A percentile compares a stretch with the other conserved stretches of the same genome.
These are phyloP conservation scores for Torulaspora franciscae DNA, from an alignment of 805 yeast genomes.

Conservation along the genomic window DNA sequence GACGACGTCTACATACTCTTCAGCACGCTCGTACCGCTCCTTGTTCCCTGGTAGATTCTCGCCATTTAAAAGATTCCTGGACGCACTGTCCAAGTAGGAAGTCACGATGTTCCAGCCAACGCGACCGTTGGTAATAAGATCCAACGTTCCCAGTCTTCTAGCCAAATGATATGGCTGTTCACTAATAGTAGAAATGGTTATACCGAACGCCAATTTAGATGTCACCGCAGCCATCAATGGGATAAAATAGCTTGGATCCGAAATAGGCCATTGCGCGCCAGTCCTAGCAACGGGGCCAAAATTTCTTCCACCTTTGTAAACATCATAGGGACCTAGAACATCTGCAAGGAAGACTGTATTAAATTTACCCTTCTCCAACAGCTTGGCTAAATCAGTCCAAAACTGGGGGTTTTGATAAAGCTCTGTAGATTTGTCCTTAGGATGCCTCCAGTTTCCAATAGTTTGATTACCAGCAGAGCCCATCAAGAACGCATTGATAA, in stretches of 20 bases:
- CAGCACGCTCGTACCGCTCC: conserved; percentile 40
- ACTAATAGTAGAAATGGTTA: conserved; percentile 42
- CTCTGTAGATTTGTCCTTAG: conserved; percentile 10
- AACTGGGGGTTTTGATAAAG: conserved; percentile 31
- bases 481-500: conserved; percentile 40
- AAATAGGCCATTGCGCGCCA: conserved; percentile 38
- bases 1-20: conserved; percentile 40
- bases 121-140: conserved; percentile 41
- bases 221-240: conserved; percentile 44
- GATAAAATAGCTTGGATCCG: conserved; percentile 39
- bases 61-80: conserved; percentile 39
- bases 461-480: conserved; percentile 27
- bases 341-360: conserved; percentile 40
- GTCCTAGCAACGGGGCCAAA: conserved; percentile 36
- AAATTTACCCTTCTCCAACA: conserved; percentile 38
- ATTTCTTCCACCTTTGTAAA: conserved; percentile 40
- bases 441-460: conserved; percentile 19
- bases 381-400: conserved; percentile 38
- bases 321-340: conserved; percentile 40
- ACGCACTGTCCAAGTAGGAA: conserved; percentile 42
- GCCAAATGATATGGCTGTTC: conserved; percentile 43
- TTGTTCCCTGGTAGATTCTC: conserved; percentile 39
- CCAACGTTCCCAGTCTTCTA: conserved; percentile 43
- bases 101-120: conserved; percentile 48
- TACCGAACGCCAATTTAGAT: conserved; percentile 38